A percentile compares a stretch with the other conserved stretches of the same genome.
Conservation (phyloP, 495 filamentous ascomycete species). For the Talaromyces wortmannii region DNA sequence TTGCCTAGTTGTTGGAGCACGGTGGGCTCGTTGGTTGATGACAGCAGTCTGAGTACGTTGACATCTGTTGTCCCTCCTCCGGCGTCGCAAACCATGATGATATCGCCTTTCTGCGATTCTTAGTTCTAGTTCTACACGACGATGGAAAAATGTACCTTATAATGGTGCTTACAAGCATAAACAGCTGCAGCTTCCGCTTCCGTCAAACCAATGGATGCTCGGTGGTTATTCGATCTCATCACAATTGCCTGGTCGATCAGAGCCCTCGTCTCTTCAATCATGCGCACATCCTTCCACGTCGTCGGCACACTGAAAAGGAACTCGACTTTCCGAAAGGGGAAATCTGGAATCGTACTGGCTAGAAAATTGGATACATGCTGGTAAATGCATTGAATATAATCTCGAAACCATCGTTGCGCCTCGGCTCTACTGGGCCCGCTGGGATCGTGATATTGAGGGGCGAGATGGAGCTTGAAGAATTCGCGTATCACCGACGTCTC, state of each 20-base stretch:
- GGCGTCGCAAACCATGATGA: conserved; percentile 47
- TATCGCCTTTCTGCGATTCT: conserved; percentile 18
- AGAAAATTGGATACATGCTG: conserved; percentile 44
- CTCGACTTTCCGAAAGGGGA: conserved; percentile 44
- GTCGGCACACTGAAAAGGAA: conserved; percentile 65
- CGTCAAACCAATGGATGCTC: conserved; percentile 53
- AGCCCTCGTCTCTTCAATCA: conserved; percentile 48
- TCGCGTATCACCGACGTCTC: conserved; percentile 31
- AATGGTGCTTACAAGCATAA: conserved; percentile 35
- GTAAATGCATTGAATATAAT: conserved; percentile 50
- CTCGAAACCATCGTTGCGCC: conserved; percentile 47
- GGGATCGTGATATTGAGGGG: conserved; percentile 31
- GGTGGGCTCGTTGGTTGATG: conserved; percentile 18
- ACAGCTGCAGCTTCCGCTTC: conserved; percentile 66
- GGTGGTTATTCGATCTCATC: conserved; percentile 35
- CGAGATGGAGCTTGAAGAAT: conserved; percentile 59
- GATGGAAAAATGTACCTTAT: conserved; percentile 19
- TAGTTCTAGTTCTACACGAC: neutral
- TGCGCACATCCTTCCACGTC: conserved; percentile 53
- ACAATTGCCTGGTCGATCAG: conserved; percentile 47
- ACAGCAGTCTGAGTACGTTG: conserved; percentile 26
- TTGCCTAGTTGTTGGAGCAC: conserved; percentile 26
- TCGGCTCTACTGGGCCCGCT: conserved; percentile 27
- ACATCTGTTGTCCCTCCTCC: conserved; percentile 49
- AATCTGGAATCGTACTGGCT: conserved; percentile 31